Evolutionary conservation across 768 basidiomycete genomes (phyloP).

Genomic region (Xanthoconium stramineum): DNA sequence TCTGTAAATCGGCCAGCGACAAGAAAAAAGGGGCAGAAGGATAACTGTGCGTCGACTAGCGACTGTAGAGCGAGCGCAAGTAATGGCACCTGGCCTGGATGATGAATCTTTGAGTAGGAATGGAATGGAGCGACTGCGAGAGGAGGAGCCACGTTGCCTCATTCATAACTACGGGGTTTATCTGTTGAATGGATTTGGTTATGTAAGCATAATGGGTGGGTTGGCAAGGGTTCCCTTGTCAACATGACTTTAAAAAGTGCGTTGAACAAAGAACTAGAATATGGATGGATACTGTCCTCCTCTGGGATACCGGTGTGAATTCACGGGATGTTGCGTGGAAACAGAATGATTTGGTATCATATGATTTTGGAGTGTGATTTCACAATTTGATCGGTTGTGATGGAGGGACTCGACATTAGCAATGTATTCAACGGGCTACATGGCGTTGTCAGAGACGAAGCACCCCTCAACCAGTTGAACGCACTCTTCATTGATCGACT

Average conservation of each 20-base stretch:
- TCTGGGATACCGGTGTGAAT: background rate
- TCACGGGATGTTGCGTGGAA: conserved; percentile 13
- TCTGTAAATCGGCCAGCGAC: conserved; percentile 14
- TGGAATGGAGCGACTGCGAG: background rate
- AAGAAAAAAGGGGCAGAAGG: background rate
- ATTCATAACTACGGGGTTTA: background rate
- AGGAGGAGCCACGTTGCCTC: background rate
- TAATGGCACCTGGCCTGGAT: conserved; percentile 22
- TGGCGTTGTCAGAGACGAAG: conserved; percentile 2
- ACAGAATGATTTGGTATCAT: conserved; percentile 3
- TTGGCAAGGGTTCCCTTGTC: conserved; percentile 22
- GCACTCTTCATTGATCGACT: conserved; percentile 9
- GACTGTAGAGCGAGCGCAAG: conserved; percentile 6
- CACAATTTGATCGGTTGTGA: conserved; percentile 9
- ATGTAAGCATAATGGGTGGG: conserved; percentile 13
- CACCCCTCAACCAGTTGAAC: background rate
- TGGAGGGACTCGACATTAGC: background rate
- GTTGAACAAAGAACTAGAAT: conserved; percentile 4
- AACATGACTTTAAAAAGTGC: conserved; percentile 3
- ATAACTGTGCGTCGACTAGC: conserved; percentile 15
- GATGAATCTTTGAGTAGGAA: background rate
- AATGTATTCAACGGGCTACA: background rate
- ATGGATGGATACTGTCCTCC: background rate
- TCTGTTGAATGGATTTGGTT: background rate
- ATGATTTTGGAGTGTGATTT: background rate